Evolutionary conservation across 1,139 yeast genomes (phyloP).

Genomic region (Yamadazyma spencermartinsiae): DNA sequence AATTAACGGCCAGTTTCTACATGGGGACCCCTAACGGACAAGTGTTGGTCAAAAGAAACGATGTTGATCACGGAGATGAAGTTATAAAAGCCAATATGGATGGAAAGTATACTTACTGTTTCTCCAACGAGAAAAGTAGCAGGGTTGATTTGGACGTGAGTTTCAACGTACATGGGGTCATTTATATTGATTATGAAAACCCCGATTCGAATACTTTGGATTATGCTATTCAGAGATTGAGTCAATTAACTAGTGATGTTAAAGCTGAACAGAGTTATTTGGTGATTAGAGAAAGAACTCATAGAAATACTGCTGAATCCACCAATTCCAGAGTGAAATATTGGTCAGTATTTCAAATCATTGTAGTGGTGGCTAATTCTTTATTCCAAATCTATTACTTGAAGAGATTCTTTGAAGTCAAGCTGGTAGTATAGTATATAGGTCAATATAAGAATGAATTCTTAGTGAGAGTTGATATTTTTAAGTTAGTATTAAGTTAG

Average conservation of each 20-base stretch:
- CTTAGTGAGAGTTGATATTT: too few species aligned
- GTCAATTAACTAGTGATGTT: slow-evolving; percentile 79
- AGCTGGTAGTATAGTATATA: slow-evolving; percentile 71
- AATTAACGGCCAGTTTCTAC: slow-evolving; percentile 72
- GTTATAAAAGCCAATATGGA: slow-evolving; percentile 59
- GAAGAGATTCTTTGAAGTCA: slow-evolving; percentile 94
- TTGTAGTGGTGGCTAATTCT: slow-evolving; percentile 83
- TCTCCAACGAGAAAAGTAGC: slow-evolving; percentile 78
- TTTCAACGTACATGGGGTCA: slow-evolving; percentile 91
- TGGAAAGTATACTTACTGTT: slow-evolving; percentile 88
- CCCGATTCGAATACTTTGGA: slow-evolving; percentile 83
- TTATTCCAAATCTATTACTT: slow-evolving; percentile 91
- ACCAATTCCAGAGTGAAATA: slow-evolving; percentile 96
- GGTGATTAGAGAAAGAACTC: slow-evolving; percentile 95
- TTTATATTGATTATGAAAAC: slow-evolving; percentile 82
- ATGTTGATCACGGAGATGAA: slow-evolving; percentile 81
- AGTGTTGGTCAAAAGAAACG: slow-evolving; percentile 48
- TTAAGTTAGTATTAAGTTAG: too few species aligned
- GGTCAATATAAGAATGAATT: too few species aligned
- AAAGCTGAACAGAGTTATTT: slow-evolving; percentile 92
- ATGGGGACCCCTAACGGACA: slow-evolving; percentile 62
- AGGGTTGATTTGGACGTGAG: slow-evolving; percentile 86
- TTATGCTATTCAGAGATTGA: slow-evolving; percentile 74
- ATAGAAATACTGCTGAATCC: slow-evolving; percentile 97
- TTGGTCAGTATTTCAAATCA: slow-evolving; percentile 93